phyloP scores from a whole-genome alignment of 1,139 yeast genomes.

The Suhomyces coccinellae region DNA sequence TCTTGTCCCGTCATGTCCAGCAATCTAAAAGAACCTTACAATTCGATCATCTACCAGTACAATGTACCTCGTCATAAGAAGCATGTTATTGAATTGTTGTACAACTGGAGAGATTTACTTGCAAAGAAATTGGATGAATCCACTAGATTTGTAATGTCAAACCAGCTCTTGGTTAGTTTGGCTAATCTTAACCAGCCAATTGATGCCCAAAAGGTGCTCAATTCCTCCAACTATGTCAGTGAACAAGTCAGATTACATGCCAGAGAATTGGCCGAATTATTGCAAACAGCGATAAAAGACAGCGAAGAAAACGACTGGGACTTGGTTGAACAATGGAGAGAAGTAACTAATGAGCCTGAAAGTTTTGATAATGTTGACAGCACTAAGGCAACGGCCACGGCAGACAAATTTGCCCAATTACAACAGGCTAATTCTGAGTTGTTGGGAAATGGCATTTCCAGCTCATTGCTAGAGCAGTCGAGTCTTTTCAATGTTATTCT shows the following conservation, averaged over 20 bases:
- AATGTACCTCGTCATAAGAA: conserved; percentile 59
- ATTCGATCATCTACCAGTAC: conserved; percentile 60
- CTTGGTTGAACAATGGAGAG: conserved; percentile 29
- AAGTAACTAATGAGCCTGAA: conserved; percentile 11
- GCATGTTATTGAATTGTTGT: conserved; percentile 60
- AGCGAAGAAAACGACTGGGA: conserved; percentile 18
- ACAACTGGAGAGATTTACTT: conserved; percentile 76
- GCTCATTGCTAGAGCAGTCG: conserved; percentile 18
- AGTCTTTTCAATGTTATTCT: conserved; percentile 14
- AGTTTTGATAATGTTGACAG: conserved; percentile 9
- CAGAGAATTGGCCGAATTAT: conserved; percentile 55
- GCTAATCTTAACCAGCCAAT: conserved; percentile 57
- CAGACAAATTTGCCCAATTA: conserved; percentile 20
- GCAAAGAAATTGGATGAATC: conserved; percentile 87
- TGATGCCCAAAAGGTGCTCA: conserved; percentile 56
- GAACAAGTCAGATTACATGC: conserved; percentile 61
- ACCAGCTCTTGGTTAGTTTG: conserved; percentile 68
- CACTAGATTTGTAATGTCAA: conserved; percentile 78
- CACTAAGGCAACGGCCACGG: conserved; percentile 6
- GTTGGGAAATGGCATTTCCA: neutral
- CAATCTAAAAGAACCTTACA: conserved; percentile 56
- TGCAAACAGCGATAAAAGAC: conserved; percentile 37
- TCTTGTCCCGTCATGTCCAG: conserved; percentile 51
- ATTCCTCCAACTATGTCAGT: conserved; percentile 49
- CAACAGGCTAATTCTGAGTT: conserved; percentile 7